Conservation (phyloP, 2,329 filamentous ascomycete genomes). For the Parastagonospora avenae region DNA sequence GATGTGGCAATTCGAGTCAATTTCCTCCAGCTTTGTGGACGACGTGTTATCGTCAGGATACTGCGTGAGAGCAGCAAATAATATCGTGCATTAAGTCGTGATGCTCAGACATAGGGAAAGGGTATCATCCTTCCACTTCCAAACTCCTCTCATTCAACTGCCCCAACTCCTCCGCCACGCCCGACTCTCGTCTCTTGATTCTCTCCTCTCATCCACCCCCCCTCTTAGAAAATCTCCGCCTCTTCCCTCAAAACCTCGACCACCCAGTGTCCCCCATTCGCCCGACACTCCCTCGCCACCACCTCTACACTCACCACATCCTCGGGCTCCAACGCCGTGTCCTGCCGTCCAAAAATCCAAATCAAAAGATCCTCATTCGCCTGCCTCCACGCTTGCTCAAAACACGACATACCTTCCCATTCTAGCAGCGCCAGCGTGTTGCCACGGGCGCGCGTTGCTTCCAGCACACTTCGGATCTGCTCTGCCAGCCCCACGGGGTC, state of each 20-base stretch:
- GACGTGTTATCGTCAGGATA: neutral
- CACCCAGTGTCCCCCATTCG: neutral
- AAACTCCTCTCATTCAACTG: neutral
- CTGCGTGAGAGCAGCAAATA: neutral
- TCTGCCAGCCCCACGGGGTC: too few relatives aligned
- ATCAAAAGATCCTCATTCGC: slow-evolving; percentile 17
- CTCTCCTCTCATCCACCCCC: neutral
- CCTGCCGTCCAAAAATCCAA: slow-evolving; percentile 19
- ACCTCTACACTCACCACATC: slow-evolving; percentile 22
- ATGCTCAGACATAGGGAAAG: neutral
- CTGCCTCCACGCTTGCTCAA: slow-evolving; percentile 25
- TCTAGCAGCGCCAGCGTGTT: slow-evolving; percentile 8
- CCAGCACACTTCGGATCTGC: neutral
- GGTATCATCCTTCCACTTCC: neutral
- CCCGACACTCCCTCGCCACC: slow-evolving; percentile 9
- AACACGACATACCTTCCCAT: slow-evolving; percentile 5
- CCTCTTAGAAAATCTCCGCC: neutral
- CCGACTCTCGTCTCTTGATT: neutral
- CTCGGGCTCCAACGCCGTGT: slow-evolving; percentile 8
- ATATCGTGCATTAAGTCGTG: neutral
- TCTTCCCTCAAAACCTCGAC: neutral
- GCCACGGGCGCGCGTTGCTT: slow-evolving; percentile 6
- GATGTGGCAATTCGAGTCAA: neutral
- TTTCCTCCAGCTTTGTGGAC: neutral
- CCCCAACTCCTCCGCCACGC: neutral